phyloP scores from a whole-genome alignment of 495 filamentous ascomycete species.

The Pseudomonodictys pantanalensis region DNA sequence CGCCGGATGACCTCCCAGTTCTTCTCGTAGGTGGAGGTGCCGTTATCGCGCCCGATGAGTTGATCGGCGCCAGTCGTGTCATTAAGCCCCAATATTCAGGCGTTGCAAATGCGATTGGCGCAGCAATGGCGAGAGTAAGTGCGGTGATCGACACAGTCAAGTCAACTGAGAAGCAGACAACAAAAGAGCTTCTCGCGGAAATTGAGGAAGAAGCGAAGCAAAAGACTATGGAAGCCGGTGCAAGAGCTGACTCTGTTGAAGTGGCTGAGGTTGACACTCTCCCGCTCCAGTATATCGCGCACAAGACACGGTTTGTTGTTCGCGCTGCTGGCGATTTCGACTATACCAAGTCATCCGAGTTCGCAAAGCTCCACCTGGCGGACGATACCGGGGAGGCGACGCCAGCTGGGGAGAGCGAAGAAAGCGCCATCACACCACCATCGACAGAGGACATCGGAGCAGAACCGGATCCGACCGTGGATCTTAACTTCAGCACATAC shows the following conservation, averaged over 20 bases:
- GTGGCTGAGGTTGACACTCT: constrained; percentile 48
- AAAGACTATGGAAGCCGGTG: constrained; percentile 47
- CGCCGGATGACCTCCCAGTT: constrained; percentile 46
- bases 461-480: background rate
- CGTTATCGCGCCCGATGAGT: constrained; percentile 32
- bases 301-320: constrained; percentile 51
- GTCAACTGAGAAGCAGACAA: constrained; percentile 42
- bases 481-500: constrained; percentile 49
- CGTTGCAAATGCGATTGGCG: constrained; percentile 58
- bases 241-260: constrained; percentile 40
- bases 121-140: constrained; percentile 57
- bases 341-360: constrained; percentile 33
- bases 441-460: background rate
- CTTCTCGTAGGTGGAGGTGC: constrained; percentile 46
- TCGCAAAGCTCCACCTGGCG: constrained; percentile 4
- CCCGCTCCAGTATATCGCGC: constrained; percentile 49
- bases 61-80: constrained; percentile 31
- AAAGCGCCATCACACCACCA: background rate
- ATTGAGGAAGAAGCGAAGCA: constrained; percentile 39
- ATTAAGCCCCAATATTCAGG: constrained; percentile 36
- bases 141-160: constrained; percentile 50
- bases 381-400: constrained; percentile 29
- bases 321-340: constrained; percentile 53
- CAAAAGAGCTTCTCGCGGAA: constrained; percentile 32
- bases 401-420: background rate